These are phyloP conservation scores for Arabidopsis suecica DNA, from an alignment of 345 rosid species.

Conservation along the genomic window DNA sequence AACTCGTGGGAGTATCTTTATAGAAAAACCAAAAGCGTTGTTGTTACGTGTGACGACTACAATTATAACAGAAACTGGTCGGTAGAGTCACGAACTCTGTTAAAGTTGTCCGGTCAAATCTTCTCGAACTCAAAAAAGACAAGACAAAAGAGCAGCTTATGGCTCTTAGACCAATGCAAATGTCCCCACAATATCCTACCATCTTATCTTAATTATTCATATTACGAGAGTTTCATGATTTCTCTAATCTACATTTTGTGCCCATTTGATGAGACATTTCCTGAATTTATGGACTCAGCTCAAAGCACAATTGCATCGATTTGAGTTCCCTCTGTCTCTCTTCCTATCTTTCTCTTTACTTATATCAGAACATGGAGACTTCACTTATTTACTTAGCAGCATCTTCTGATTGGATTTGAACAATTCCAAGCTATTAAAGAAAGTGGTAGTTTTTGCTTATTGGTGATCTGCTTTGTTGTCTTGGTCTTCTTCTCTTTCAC, in stretches of 20 bases:
- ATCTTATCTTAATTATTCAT: not conserved
- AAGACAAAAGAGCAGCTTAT: slow-evolving; percentile 37
- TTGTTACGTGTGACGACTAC: slow-evolving; percentile 24
- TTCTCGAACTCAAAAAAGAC: slow-evolving; percentile 36
- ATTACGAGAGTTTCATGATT: slow-evolving; percentile 9
- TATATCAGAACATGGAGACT: slow-evolving; percentile 34
- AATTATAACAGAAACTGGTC: slow-evolving; percentile 39
- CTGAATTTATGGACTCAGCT: slow-evolving; percentile 20
- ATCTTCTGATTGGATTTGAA: slow-evolving; percentile 32
- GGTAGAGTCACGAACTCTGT: slow-evolving; percentile 34
- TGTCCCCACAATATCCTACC: slow-evolving; percentile 27
- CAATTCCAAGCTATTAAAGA: slow-evolving; percentile 31
- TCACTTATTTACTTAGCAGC: slow-evolving; percentile 17
- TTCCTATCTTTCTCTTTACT: slow-evolving; percentile 21
- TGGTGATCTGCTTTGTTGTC: not conserved
- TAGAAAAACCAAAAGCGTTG: slow-evolving; percentile 25
- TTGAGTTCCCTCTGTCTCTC: slow-evolving; percentile 24
- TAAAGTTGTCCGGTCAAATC: slow-evolving; percentile 43
- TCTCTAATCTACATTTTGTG: slow-evolving; percentile 32
- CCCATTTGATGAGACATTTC: slow-evolving; percentile 39
- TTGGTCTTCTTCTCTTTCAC: not conserved
- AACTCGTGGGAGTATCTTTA: slow-evolving; percentile 42
- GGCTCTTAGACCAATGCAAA: slow-evolving; percentile 34
- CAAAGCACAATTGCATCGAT: slow-evolving; percentile 26
- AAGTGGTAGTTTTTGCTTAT: not conserved